Evolutionary conservation across 768 basidiomycete genomes (phyloP), one percentile per base, ranked within the genome.

Genomic region (Mycena vulgaris): DNA sequence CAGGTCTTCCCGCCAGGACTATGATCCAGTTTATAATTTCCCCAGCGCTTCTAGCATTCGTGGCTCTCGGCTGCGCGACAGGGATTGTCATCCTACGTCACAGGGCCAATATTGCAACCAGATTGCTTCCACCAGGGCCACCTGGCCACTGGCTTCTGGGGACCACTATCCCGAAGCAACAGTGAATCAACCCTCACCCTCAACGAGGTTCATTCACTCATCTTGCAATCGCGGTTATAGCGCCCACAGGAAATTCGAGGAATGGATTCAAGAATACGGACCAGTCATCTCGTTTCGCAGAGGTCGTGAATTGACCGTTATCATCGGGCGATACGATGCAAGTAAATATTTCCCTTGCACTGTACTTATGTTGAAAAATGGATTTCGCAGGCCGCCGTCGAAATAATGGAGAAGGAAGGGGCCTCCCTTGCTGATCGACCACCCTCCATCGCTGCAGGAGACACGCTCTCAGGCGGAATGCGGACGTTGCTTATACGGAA

Each of bases 321-420:
- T 90, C 52, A 82, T 89, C 31, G 87, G 87, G 0, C 80, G 88
- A 3, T 75, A 88, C 57, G 53, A 70, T 62, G 69, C 62, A 49
- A 25, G 63, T 21, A 11, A 25, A 35, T n/a, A 33, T 16, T 33
- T 21, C 27, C 8, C 11, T 55, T 5, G 28, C 23, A n/a, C n/a
- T n/a, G n/a, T n/a, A n/a, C n/a, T n/a, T n/a, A 35, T 52, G n/a
- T 28, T 27, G 25, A 27, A 21, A n/a, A 57, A 25, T 58, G 16
- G 9, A 19, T 2, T 13, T 39, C 28, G 23, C 77, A 90, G 77
- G 89, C 89, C 40, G 89, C 90, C 0, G 83, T 90, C 0, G 89
- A 91, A 25, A 87, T 92, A 64, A 88, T 92, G 89, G 90, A 92
- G 74, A 88, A 88, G 59, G 88, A 91, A 71, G 90, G 90, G n/a